Percentiles rank a stretch among this genome's conserved stretches.
These are phyloP conservation scores for Ophiostoma quercus DNA, from an alignment of 2,329 filamentous ascomycete genomes.

Conservation along the genomic window DNA sequence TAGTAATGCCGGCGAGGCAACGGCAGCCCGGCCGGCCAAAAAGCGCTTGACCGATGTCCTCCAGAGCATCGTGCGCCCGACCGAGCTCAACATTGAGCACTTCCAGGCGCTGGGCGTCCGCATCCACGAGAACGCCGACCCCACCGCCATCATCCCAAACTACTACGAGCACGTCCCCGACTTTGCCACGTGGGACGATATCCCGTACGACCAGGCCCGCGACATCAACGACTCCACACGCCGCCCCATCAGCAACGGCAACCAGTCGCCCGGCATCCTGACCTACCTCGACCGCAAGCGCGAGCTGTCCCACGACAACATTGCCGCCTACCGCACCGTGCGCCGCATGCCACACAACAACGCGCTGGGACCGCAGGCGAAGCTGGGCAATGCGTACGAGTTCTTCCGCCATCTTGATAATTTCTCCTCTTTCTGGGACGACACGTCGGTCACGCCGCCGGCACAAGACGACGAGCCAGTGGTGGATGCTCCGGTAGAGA, in stretches of 20 bases:
- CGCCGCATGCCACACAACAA: constrained; percentile 49
- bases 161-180: constrained; percentile 46
- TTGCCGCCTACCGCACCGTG: constrained; percentile 56
- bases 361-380: constrained; percentile 46
- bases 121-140: constrained; percentile 46
- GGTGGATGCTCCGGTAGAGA: neutral
- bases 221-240: constrained; percentile 46
- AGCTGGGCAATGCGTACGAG: constrained; percentile 60
- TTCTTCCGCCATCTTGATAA: constrained; percentile 60
- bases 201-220: constrained; percentile 46
- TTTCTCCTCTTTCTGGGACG: constrained; percentile 57
- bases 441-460: constrained; percentile 41
- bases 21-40: constrained; percentile 1
- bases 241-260: constrained; percentile 48
- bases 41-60: constrained; percentile 47
- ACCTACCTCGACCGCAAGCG: constrained; percentile 54
- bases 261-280: constrained; percentile 51
- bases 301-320: constrained; percentile 53
- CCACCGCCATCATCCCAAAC: constrained; percentile 50
- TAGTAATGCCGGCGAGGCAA: constrained; percentile 4
- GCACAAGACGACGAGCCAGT: constrained; percentile 24
- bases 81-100: constrained; percentile 45
- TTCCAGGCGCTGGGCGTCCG: constrained; percentile 55
- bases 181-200: constrained; percentile 47
- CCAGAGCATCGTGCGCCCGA: constrained; percentile 50